A percentile compares a stretch with the other conserved stretches of the same genome.
Evolutionary conservation across 352 stramenopile genomes (phyloP).

Genomic region (Pythium folliculosum): DNA sequence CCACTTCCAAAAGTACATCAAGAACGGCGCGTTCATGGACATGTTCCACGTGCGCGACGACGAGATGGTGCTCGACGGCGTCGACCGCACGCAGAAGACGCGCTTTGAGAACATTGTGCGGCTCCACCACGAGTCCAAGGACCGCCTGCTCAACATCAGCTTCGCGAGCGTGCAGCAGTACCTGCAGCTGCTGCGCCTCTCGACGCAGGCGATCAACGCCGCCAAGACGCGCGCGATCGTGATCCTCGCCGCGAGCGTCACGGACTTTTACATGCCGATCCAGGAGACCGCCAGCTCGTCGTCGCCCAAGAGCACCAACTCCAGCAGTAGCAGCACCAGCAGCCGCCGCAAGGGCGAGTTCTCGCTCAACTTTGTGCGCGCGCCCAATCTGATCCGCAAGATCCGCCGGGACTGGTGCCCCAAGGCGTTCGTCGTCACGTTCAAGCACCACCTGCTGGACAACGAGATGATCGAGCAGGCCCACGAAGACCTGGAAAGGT

Average conservation of each 20-base stretch:
- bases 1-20: constrained; percentile 83
- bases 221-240: constrained; percentile 69
- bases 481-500: constrained; percentile 76
- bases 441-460: constrained; percentile 75
- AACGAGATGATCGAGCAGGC: constrained; percentile 69
- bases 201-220: constrained; percentile 53
- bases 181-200: constrained; percentile 64
- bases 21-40: constrained; percentile 79
- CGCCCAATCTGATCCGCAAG: constrained; percentile 79
- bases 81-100: constrained; percentile 62
- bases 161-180: constrained; percentile 87
- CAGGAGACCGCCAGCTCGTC: constrained; percentile 27
- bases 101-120: constrained; percentile 67
- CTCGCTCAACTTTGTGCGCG: constrained; percentile 79
- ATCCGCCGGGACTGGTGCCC: constrained; percentile 83
- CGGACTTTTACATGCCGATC: constrained; percentile 76
- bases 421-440: constrained; percentile 77
- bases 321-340: constrained; percentile 19
- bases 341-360: constrained; percentile 46
- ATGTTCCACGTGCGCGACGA: constrained; percentile 70
- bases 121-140: constrained; percentile 63
- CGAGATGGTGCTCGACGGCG: constrained; percentile 57
- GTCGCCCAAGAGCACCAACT: constrained; percentile 19
- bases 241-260: constrained; percentile 74
- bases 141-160: constrained; percentile 69